Evolutionary conservation across 306 rosid species (phyloP).

Genomic region (Cucumis melo): DNA sequence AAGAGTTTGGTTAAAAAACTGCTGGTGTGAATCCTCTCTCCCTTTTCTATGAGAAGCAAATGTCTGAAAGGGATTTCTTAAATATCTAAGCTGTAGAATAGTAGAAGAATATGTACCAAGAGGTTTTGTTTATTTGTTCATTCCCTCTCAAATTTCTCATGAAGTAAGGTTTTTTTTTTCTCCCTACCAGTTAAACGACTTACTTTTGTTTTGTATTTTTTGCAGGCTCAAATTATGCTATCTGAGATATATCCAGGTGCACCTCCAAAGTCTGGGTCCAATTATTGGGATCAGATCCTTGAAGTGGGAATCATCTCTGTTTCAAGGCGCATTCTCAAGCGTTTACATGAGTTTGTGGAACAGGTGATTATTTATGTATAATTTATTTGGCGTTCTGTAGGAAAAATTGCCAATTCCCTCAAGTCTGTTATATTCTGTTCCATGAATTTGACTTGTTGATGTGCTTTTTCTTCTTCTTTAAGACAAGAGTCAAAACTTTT

Average conservation of each 20-base stretch:
- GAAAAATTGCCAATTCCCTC: not conserved
- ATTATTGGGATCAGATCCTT: constrained; percentile 91
- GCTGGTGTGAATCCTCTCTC: not conserved
- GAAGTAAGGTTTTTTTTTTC: not conserved
- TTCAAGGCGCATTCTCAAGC: constrained; percentile 76
- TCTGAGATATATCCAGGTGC: constrained; percentile 97
- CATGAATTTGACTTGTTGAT: not conserved
- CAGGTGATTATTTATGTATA: constrained; percentile 32
- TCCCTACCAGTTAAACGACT: not conserved
- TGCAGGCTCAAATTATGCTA: constrained; percentile 78
- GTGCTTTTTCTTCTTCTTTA: not conserved
- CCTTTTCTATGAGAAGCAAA: not conserved
- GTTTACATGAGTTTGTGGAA: constrained; percentile 73
- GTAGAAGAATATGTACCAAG: not conserved
- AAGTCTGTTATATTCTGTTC: not conserved
- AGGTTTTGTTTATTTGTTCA: not conserved
- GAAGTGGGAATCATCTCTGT: constrained; percentile 75
- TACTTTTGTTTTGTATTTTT: not conserved
- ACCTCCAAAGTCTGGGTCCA: constrained; percentile 67
- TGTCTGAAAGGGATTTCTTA: too few relatives aligned
- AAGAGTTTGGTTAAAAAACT: not conserved
- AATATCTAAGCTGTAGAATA: too few relatives aligned
- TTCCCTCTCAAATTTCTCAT: not conserved
- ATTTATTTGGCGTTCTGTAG: not conserved
- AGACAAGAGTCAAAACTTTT: too few relatives aligned